phyloP scores from a whole-genome alignment of 257 asterid genomes.

The Petunia secreta region DNA sequence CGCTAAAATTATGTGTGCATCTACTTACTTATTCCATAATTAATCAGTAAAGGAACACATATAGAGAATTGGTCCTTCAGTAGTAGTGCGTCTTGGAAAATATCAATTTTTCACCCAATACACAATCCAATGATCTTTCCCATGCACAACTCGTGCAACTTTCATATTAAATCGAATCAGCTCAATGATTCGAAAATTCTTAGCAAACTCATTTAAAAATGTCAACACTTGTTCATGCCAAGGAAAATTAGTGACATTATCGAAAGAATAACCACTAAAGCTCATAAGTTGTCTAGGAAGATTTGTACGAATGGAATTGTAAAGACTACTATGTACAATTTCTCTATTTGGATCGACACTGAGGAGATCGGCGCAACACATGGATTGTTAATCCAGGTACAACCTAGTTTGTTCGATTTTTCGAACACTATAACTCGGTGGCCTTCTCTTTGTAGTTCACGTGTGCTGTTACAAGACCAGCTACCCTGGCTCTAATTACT shows the following conservation, averaged over 20 bases:
- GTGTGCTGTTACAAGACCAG: conserved; percentile 47
- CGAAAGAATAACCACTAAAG: conserved; percentile 24
- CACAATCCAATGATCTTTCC: neutral
- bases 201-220: conserved; percentile 52
- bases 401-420: conserved; percentile 51
- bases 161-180: conserved; percentile 47
- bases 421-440: conserved; percentile 45
- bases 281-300: conserved; percentile 26
- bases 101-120: no score
- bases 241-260: conserved; percentile 36
- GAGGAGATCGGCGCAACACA: conserved; percentile 51
- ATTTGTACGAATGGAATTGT: conserved; percentile 26
- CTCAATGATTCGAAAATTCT: conserved; percentile 41
- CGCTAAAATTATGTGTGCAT: no score
- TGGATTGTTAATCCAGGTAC: conserved; percentile 59
- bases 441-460: conserved; percentile 44
- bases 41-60: no score
- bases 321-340: conserved; percentile 18
- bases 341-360: conserved; percentile 46
- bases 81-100: no score
- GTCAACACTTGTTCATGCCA: conserved; percentile 54
- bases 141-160: conserved; percentile 53
- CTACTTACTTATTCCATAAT: no score
- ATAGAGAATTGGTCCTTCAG: no score
- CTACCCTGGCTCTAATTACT: conserved; percentile 61